phyloP scores from a whole-genome alignment of 306 rosid species.

The Fragaria ananassa region DNA sequence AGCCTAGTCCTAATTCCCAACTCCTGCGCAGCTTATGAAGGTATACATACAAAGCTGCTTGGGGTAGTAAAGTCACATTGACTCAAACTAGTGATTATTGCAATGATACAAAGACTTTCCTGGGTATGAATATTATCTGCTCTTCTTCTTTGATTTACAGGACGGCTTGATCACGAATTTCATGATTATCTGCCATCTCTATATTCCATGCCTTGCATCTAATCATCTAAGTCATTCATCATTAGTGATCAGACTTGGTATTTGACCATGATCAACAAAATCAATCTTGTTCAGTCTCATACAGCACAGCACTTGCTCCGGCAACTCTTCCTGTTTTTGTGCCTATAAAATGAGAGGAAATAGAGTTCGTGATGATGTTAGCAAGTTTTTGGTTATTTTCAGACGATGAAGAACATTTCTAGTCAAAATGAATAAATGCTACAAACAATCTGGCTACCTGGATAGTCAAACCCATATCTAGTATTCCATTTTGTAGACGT shows the following conservation, averaged over 20 bases:
- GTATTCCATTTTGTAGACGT: slow-evolving; percentile 64
- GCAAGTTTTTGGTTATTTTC: background rate
- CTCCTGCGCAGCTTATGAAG: slow-evolving; percentile 3
- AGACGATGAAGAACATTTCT: background rate
- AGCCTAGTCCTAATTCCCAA: slow-evolving; percentile 5
- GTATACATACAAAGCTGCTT: background rate
- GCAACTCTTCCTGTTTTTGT: slow-evolving; percentile 87
- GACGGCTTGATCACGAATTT: slow-evolving; percentile 1
- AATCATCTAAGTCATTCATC: slow-evolving; percentile 30
- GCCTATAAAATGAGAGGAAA: slow-evolving; percentile 42
- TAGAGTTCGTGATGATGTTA: background rate
- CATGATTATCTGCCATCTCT: background rate
- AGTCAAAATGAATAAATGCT: background rate
- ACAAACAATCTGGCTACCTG: slow-evolving; percentile 46
- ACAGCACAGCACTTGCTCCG: slow-evolving; percentile 84
- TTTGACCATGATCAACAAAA: slow-evolving; percentile 63
- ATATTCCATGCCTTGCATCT: background rate
- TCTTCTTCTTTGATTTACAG: slow-evolving; percentile 12
- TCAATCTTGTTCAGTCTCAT: slow-evolving; percentile 86
- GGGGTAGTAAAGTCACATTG: background rate
- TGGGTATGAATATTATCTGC: background rate
- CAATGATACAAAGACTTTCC: background rate
- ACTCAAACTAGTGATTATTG: slow-evolving; percentile 2
- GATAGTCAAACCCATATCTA: slow-evolving; percentile 81
- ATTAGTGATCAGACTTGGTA: slow-evolving; percentile 64